phyloP scores from a whole-genome alignment of 202 grass and related monocot species.

The Hordeum pubiflorum region DNA sequence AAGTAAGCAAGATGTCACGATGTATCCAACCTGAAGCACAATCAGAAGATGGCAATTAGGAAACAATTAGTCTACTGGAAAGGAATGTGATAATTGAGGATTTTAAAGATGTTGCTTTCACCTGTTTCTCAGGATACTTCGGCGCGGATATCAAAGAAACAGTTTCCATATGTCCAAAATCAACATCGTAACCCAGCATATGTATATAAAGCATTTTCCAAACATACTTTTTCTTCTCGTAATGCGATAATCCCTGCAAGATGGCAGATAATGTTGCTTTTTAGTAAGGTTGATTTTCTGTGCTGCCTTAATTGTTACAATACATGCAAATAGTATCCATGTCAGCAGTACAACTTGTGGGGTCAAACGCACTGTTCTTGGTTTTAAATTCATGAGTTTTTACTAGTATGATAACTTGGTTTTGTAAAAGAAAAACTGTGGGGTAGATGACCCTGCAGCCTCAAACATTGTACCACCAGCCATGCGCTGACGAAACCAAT shows the following conservation, averaged over 20 bases:
- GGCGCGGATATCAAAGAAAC: conserved; percentile 99
- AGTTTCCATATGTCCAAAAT: conserved; percentile 91
- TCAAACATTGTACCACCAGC: no score
- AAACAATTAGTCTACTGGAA: background rate
- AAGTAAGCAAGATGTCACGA: conserved; percentile 90
- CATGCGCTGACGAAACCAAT: background rate
- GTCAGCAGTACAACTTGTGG: background rate
- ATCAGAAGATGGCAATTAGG: conserved; percentile 5
- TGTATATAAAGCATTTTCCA: conserved; percentile 99
- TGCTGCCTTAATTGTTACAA: background rate
- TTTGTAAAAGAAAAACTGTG: background rate
- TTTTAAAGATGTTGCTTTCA: conserved; percentile 30
- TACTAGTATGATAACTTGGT: background rate
- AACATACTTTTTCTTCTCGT: conserved; percentile 99
- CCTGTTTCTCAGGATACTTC: conserved; percentile 99
- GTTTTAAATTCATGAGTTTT: no score
- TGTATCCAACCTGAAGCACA: conserved; percentile 83
- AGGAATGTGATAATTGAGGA: background rate
- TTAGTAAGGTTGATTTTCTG: conserved; percentile 3
- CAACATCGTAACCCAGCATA: conserved; percentile 99
- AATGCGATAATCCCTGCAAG: conserved; percentile 77
- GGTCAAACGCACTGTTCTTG: background rate
- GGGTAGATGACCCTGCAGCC: background rate
- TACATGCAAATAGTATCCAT: background rate
- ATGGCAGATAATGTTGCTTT: conserved; percentile 22